These are phyloP conservation scores for Rhododendron griersonianum DNA, from an alignment of 148 eudicot genomes.

Conservation along the genomic window DNA sequence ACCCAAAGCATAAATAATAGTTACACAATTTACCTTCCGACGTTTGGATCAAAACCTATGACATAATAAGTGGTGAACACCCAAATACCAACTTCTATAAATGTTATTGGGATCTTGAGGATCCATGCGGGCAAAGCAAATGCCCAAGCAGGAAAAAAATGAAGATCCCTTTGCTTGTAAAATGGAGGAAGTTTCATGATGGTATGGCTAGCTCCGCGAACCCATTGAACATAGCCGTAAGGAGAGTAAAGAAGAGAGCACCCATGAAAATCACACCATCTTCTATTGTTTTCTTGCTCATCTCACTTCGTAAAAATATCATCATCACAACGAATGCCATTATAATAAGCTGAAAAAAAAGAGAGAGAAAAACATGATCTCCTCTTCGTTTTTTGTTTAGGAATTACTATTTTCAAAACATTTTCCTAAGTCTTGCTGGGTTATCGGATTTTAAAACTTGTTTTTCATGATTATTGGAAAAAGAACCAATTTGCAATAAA, in stretches of 20 bases:
- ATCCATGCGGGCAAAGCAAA: slow-evolving; percentile 65
- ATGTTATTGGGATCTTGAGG: no score
- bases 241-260: slow-evolving; percentile 54
- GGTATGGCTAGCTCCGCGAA: slow-evolving; percentile 64
- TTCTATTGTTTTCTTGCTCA: slow-evolving; percentile 39
- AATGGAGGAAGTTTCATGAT: slow-evolving; percentile 71
- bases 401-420: neutral
- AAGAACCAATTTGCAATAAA: no score
- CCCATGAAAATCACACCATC: slow-evolving; percentile 72
- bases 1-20: neutral
- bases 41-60: slow-evolving; percentile 70
- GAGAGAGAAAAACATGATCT: neutral
- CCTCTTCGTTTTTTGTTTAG: neutral
- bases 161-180: slow-evolving; percentile 78
- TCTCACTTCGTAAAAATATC: slow-evolving; percentile 50
- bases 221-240: slow-evolving; percentile 58
- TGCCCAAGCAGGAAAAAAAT: slow-evolving; percentile 83
- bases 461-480: no score
- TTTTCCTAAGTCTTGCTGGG: neutral
- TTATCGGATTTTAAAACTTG: neutral
- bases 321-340: slow-evolving; percentile 52
- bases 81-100: slow-evolving; percentile 65
- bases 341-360: slow-evolving; percentile 44
- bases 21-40: slow-evolving; percentile 26
- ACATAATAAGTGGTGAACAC: slow-evolving; percentile 55